Percentiles rank a stretch among this genome's conserved stretches.
phyloP scores from a whole-genome alignment of 352 stramenopile genomes.

The Phytopythium aichiense region DNA sequence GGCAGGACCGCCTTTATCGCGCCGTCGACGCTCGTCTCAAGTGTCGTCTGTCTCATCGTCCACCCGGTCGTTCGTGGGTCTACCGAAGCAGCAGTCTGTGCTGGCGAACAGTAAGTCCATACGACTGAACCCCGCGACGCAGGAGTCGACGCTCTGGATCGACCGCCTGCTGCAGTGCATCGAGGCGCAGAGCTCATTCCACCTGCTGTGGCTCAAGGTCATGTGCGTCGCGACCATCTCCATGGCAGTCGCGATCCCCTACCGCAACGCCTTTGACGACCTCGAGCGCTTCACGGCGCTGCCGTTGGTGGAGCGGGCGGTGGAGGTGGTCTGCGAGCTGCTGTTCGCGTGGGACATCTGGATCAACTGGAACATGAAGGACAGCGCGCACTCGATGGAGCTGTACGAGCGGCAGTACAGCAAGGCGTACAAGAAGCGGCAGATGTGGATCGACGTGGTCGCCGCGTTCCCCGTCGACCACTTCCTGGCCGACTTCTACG shows the following conservation, averaged over 20 bases:
- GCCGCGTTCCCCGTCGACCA: conserved; percentile 52
- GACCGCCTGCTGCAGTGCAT: conserved; percentile 40
- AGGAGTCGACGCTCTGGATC: conserved; percentile 34
- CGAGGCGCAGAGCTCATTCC: conserved; percentile 35
- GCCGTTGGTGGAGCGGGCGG: conserved; percentile 14
- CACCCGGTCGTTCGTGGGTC: background rate
- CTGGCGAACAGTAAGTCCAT: background rate
- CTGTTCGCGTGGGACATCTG: conserved; percentile 54
- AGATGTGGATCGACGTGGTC: conserved; percentile 35
- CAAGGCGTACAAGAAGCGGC: conserved; percentile 29
- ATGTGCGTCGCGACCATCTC: conserved; percentile 28
- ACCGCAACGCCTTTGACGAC: conserved; percentile 37
- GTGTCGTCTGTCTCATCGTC: background rate
- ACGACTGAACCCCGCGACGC: background rate
- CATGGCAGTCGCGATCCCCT: conserved; percentile 40
- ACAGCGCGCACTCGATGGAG: conserved; percentile 39
- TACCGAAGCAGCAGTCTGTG: background rate
- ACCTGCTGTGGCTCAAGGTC: conserved; percentile 33
- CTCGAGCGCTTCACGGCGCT: conserved; percentile 19
- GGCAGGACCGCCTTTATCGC: background rate
- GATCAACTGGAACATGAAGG: conserved; percentile 55
- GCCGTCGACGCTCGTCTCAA: background rate
- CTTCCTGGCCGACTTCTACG: conserved; percentile 39
- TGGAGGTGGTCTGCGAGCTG: conserved; percentile 41
- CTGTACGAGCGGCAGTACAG: conserved; percentile 43